Evolutionary conservation across 306 rosid species (phyloP), one percentile per base, ranked within the genome.

Genomic region (Corylus americana): DNA sequence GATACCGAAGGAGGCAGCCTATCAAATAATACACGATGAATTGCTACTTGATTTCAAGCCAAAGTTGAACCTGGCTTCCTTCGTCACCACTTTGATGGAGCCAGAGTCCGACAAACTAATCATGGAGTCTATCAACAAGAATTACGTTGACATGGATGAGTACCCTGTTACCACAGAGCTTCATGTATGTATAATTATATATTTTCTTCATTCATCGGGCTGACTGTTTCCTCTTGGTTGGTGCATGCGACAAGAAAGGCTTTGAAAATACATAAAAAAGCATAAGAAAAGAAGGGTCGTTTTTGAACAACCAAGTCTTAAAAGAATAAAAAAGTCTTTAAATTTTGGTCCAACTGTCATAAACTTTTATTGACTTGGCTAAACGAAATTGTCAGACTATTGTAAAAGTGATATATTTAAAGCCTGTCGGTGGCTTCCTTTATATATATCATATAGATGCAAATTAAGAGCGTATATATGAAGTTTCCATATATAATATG

Each of bases 1-100:
- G 2, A 91, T 84, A 73, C 78, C 96, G 0, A 91, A 91, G 78
- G 92, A 92, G 58, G 83, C 71, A 35, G 97, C 92, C 0, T 86
- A 82, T 74, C 90, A 79, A 78, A 83, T 83, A 57, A 91, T 91
- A 11, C 87, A 80, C 54, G 91, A 92, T n/a, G 96, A 92, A 84
- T 66, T 92, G 79, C 64, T 76, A 80, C 83, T 89, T 7, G 97
- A 92, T 63, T 90, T 83, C 8, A 84, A 66, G 76, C 97, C 97
- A 17, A 82, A 87, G 87, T 80, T 89, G 12, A 92, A 92, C 82
- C 62, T 92, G 83, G 97, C 97, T 31, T 90, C 97, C 29, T 92
- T 92, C 72, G 96, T 92, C 35, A 92, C 96, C 6, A 90, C 97
- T n/a, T 86, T 87, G 72, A 92, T 92, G 97, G 96, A 92, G 80